Base-by-base conservation (phyloP, 371 early-diverging fungal genomes). In the Coemansia sp. region DNA sequence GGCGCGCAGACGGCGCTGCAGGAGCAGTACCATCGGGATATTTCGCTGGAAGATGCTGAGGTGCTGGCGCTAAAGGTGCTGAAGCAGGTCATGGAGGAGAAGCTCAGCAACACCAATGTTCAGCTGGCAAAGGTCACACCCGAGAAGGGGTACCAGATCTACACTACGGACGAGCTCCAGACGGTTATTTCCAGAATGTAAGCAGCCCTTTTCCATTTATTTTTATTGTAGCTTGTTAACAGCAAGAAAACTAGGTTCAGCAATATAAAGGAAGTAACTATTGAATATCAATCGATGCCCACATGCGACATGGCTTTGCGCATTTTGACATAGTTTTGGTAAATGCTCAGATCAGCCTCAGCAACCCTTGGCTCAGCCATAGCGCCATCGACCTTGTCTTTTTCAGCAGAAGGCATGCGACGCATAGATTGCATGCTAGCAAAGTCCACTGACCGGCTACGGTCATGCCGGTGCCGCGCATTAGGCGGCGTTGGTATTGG, bases 71-170 rank as follows among this genome's bases (percentile, higher is more conserved):
- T 99, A 63, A 94, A 92, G 81, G 94, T 99, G n/a, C 85, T 99
- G 47, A 98, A 99, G 85, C 93, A 96, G 71, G 99, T 99, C 26
- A 99, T 99, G 99, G 99, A 99, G 83, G 99, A 99, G 80, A 98
- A 98, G 85, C 87, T 99, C 52, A 96, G 85, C 80, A 87, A 91
- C 62, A 86, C 90, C 7, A 99, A 99, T 80, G 94, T 99, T 20
- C 96, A 99, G 84, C 83, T 99, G 39, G 96, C 96, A 14, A 87
- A 93, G 28, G 94, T 98, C n/a, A 94, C 95, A 44, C 78, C 85
- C 62, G 87, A 89, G 39, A 72, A 62, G 1, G 91, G 92, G 16
- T 97, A 90, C 82, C 86, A 82, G 65, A 85, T 95, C 63, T 88
- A 92, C 79, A 68, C 84, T 23, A 89, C 92, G 71, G 88, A 86